Evolutionary conservation across 2,329 filamentous ascomycete species (phyloP), one percentile per base, ranked within the genome.

Genomic region (Fusarium nanum): DNA sequence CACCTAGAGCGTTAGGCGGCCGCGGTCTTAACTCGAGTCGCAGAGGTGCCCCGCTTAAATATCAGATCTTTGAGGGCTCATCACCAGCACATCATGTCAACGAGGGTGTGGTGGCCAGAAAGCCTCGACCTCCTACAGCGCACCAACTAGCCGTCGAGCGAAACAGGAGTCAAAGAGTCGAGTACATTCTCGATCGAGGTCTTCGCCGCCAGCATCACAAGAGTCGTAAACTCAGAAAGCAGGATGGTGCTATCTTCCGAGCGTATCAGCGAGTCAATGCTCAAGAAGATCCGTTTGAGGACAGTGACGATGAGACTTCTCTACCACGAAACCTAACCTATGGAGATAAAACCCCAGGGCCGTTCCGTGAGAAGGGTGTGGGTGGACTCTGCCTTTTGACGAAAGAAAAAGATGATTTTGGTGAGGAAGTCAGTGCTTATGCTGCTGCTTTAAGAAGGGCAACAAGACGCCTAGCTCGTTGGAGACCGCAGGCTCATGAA

Each of bases 111-210:
- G 81, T 85, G 40, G 83, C 84, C 22, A 83, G 88, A 60, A 90
- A 93, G 76, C 89, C 91, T 11, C 87, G 93, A 2, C 92, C 92
- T 5, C 88, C 93, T 0, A 96, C 93, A 0, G 91, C 92, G 37
- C 93, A 96, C 78, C 93, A 96, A 79, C 83, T 94, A 41, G 92
- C 92, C 1, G 91, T 96, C 2, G 92, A 94, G 78, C 87, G 90
- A 58, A 94, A 94, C 78, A 86, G 93, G 20, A 91, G 89, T 65
- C 89, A 93, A 75, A 89, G 92, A 8, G 92, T 95, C n/a, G 91
- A 94, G 75, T 91, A 94, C 74, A 92, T 93, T 54, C 86, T 96
- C 18, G 91, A 93, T 71, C 88, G 90, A n/a, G 90, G 91, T 30
- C 82, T 95, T 34, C 88, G 91, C 50, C 86, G 85, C 68, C 84